These are phyloP conservation scores for Rhizopogon vinicolor DNA, from an alignment of 768 basidiomycete genomes.

Conservation along the genomic window DNA sequence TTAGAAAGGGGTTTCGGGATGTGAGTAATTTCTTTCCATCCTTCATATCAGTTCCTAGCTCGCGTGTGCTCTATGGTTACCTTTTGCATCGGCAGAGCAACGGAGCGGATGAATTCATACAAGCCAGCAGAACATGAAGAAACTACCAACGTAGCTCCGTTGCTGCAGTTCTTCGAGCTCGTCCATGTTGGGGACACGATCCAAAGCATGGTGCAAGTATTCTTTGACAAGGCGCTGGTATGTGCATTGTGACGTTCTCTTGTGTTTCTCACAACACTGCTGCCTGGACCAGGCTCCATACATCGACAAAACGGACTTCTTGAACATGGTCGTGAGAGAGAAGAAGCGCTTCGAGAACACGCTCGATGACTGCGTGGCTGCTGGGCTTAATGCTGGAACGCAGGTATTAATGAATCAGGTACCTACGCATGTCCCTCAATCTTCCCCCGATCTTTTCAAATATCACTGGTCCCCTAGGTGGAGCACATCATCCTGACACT, in stretches of 20 bases:
- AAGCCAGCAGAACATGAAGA: slow-evolving; percentile 83
- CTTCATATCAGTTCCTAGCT: background rate
- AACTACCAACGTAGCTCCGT: slow-evolving; percentile 80
- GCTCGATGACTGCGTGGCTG: slow-evolving; percentile 91
- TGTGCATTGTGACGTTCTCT: slow-evolving; percentile 14
- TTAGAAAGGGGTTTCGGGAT: slow-evolving; percentile 72
- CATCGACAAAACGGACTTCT: slow-evolving; percentile 90
- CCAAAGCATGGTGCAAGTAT: slow-evolving; percentile 96
- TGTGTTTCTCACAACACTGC: background rate
- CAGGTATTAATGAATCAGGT: slow-evolving; percentile 96
- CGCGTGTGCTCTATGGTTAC: background rate
- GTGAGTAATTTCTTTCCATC: slow-evolving; percentile 35
- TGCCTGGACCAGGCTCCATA: slow-evolving; percentile 56
- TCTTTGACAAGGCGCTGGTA: slow-evolving; percentile 95
- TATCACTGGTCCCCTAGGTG: slow-evolving; percentile 46
- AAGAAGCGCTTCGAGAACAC: slow-evolving; percentile 95
- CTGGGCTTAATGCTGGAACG: slow-evolving; percentile 91
- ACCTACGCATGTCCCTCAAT: slow-evolving; percentile 5
- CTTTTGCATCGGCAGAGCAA: slow-evolving; percentile 52
- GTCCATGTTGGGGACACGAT: slow-evolving; percentile 98
- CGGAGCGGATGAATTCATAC: slow-evolving; percentile 84
- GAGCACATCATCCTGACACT: slow-evolving; percentile 86
- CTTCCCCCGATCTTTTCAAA: background rate
- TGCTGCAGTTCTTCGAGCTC: slow-evolving; percentile 95
- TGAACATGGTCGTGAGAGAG: slow-evolving; percentile 90